Percentiles rank a stretch among this genome's conserved stretches.
Conservation (phyloP, 805 yeast species). For the Metschnikowia matae region DNA sequence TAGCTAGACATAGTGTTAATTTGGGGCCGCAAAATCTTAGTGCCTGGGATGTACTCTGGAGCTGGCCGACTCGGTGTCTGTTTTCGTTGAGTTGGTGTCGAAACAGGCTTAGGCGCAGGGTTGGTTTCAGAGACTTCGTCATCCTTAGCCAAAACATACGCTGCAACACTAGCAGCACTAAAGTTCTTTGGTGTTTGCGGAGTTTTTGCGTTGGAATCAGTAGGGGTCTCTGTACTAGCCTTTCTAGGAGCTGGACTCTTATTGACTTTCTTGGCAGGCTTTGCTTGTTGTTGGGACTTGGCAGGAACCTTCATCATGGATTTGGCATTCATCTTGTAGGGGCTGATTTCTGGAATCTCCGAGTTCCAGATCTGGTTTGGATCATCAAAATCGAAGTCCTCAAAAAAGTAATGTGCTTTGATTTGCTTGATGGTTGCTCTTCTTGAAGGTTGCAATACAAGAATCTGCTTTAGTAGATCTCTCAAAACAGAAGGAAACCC, state of each 20-base stretch:
- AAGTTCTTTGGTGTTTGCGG: constrained; percentile 12
- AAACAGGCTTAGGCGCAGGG: constrained; percentile 9
- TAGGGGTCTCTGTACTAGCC: neutral
- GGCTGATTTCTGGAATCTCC: constrained; percentile 62
- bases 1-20: constrained; percentile 34
- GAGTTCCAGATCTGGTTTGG: constrained; percentile 64
- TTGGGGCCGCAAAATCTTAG: constrained; percentile 52
- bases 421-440: constrained; percentile 57
- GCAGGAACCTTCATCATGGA: constrained; percentile 74
- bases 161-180: constrained; percentile 39
- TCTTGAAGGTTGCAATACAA: constrained; percentile 66
- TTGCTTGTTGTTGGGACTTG: constrained; percentile 6
- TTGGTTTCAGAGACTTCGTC: constrained; percentile 2
- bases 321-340: constrained; percentile 70
- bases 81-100: constrained; percentile 22
- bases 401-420: constrained; percentile 70
- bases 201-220: neutral
- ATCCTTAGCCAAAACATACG: constrained; percentile 33
- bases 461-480: constrained; percentile 60
- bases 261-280: constrained; percentile 2
- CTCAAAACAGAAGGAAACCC: constrained; percentile 57
- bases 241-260: constrained; percentile 5
- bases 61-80: constrained; percentile 6
- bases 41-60: constrained; percentile 55
- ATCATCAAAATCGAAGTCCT: constrained; percentile 61